These are phyloP conservation scores for Passiflora organensis DNA, from an alignment of 345 rosid genomes.

Conservation along the genomic window DNA sequence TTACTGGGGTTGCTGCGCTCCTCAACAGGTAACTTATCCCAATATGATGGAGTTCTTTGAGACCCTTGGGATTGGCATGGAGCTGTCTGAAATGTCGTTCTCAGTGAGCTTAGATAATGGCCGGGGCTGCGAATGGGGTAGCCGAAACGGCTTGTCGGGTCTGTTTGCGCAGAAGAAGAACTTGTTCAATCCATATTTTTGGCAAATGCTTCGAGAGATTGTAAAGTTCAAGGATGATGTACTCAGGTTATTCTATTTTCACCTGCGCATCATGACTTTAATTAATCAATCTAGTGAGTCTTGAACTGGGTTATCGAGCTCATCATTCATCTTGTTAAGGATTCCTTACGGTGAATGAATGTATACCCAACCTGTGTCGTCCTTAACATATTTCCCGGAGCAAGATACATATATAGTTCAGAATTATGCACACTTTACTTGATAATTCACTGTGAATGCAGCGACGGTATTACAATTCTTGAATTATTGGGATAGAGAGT, in stretches of 20 bases:
- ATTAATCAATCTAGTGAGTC: no score
- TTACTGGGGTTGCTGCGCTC: background rate
- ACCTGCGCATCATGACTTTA: no score
- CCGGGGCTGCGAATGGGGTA: slow-evolving; percentile 85
- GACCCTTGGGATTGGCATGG: slow-evolving; percentile 76
- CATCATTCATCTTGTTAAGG: no score
- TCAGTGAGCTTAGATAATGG: slow-evolving; percentile 77
- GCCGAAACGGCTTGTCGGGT: slow-evolving; percentile 62
- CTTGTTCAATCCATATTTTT: slow-evolving; percentile 53
- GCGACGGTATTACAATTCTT: no score
- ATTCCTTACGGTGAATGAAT: no score
- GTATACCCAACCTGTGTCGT: no score
- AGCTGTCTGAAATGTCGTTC: slow-evolving; percentile 76
- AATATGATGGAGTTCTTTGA: slow-evolving; percentile 91
- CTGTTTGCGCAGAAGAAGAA: slow-evolving; percentile 77
- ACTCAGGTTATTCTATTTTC: slow-evolving; percentile 28
- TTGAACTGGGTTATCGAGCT: no score
- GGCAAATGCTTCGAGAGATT: slow-evolving; percentile 79
- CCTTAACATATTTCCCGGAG: no score
- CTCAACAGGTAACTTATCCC: slow-evolving; percentile 76
- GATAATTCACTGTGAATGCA: no score
- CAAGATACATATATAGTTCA: no score
- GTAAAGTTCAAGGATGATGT: slow-evolving; percentile 62
- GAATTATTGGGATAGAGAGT: no score
- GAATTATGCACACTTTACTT: no score